Conservation (phyloP, 768 basidiomycete species). For the Hirschioporus abietinus region DNA sequence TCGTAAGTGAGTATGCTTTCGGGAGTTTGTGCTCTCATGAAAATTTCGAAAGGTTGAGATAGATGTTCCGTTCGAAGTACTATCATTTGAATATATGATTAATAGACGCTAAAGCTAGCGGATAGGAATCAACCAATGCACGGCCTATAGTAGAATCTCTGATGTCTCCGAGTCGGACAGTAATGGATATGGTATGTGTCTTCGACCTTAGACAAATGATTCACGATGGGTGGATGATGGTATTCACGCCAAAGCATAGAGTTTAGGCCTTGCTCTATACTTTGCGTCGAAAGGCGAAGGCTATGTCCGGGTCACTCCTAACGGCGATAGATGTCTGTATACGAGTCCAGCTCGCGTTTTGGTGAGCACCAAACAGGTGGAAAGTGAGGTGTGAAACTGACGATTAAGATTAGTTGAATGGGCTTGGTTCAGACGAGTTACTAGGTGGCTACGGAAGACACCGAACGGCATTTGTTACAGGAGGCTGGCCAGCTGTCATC, state of each 20-base stretch:
- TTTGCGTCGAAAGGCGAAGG: constrained; percentile 87
- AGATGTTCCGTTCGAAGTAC: constrained; percentile 76
- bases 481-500: constrained; percentile 73
- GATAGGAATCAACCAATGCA: constrained; percentile 61
- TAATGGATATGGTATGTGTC: constrained; percentile 81
- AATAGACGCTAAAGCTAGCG: constrained; percentile 9
- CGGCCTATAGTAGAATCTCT: constrained; percentile 53
- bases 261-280: constrained; percentile 85
- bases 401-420: constrained; percentile 45
- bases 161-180: constrained; percentile 76
- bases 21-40: constrained; percentile 8
- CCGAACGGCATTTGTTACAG: constrained; percentile 60
- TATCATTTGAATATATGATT: constrained; percentile 15
- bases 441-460: constrained; percentile 93
- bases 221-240: neutral
- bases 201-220: neutral
- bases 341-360: constrained; percentile 74
- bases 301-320: constrained; percentile 34
- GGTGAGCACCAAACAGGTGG: neutral
- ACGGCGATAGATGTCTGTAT: constrained; percentile 45
- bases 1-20: constrained; percentile 42
- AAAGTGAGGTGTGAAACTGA: neutral
- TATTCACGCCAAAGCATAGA: constrained; percentile 39
- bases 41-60: constrained; percentile 63
- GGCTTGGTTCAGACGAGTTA: constrained; percentile 92